Evolutionary conservation across 2,329 filamentous ascomycete species (phyloP), one percentile per base, ranked within the genome.

Genomic region (Fusarium liriodendri): DNA sequence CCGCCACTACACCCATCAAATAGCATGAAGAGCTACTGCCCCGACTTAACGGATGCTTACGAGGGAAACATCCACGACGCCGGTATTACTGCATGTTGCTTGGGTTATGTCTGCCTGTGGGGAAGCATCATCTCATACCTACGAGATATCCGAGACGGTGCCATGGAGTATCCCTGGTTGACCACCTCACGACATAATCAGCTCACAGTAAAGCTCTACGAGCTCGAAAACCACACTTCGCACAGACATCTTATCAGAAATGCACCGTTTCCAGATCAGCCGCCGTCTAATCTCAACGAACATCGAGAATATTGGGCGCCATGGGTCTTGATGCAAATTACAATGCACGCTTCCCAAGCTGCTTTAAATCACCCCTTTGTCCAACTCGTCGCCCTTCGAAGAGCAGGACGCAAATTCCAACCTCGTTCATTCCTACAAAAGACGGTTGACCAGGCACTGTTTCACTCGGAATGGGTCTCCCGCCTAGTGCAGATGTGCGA

Each of bases 401-500:
- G 68, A 20, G 65, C 59, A 7, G 73, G 65, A 2, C 66, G 66
- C 0, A 69, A 76, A 0, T 71, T 74, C 9, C 76, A 74, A 3
- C 76, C 76, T 0, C 72, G 76, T 0, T 78, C 76, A 0, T 78
- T 78, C 10, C 1, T 78, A 1, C 76, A 78, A 10, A 75, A 76
- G 7, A 78, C 74, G 1, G 76, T 78, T 2, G 76, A 78, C 11
- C 76, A 78, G n/a, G 76, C 76, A 0, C 33, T 78, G 0, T 78
- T 73, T 25, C 73, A 78, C 2, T 70, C 71, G 0, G 68, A 76
- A 25, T 78, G 76, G 76, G 76, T 78, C 13, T 73, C 72, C 0
- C 66, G 72, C 2, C n/a, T 78, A 1, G 62, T 78, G 1, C 73
- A 72, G 7, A 78, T 78, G 74, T 77, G 74, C 2, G 69, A 66